Evolutionary conservation across 257 asterid species (phyloP), one percentile per base, ranked within the genome.

Genomic region (Voacanga thouarsii): DNA sequence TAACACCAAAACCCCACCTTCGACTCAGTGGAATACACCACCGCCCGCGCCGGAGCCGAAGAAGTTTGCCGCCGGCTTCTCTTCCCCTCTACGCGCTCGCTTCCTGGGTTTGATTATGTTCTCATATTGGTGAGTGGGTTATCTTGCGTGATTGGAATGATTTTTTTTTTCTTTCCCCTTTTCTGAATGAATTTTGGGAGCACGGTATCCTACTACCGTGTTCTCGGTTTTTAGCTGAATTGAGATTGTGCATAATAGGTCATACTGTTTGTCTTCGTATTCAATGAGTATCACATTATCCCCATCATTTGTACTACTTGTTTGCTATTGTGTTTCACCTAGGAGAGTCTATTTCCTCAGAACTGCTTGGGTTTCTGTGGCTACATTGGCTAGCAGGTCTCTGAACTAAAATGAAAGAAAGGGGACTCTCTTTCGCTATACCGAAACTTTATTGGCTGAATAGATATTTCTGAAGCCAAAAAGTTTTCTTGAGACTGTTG

Each of bases 301-400:
- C 5, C 57, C 21, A 0, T 51, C 21, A 51, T 66, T 59, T 2
- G 30, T 68, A 43, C 56, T 18, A 44, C 44, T 9, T 61, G 72
- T 76, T 75, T 30, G 78, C 44, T 75, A 14, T 44, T 43, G 47
- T 75, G 71, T 49, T 65, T 75, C 71, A 12, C 24, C 45, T 59
- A 5, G 47, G 47, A 44, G 2, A 44, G 4, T 4, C 16, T 53
- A 53, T 9, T 53, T 53, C 59, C 30, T 4, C 4, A 59, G 70
- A 57, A 44, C 2, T 57, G 78, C 12, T 39, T 44, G 78, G 15
- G 53, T 59, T 60, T 75, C 23, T 57, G 53, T 9, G 28, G 23
- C 18, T 23, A 37, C 51, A 24, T 71, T 26, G 11, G 33, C 33
- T 30, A 30, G 65, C 65, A 72, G 15, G 45, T 65, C 16, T 19